These are phyloP conservation scores for Monosporascus cannonballus DNA, from an alignment of 2,329 filamentous ascomycete species.

Conservation along the genomic window DNA sequence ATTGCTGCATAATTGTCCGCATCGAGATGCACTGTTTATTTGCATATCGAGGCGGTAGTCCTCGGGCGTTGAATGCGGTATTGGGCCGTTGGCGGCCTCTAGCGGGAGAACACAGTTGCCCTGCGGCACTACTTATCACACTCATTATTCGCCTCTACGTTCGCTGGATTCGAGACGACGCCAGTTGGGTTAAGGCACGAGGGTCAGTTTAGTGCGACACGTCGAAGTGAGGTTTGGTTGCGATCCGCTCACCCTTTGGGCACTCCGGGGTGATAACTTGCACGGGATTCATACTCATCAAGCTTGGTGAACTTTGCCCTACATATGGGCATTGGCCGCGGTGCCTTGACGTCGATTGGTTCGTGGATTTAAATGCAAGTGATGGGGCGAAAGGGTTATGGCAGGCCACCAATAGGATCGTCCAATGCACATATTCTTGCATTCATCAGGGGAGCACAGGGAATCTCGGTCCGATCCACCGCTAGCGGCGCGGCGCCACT, in stretches of 20 bases:
- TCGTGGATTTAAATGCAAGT: constrained; percentile 15
- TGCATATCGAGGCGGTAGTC: too few species aligned
- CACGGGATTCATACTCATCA: not conserved
- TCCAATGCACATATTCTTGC: constrained; percentile 9
- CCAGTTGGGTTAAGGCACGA: not conserved
- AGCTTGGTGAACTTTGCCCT: constrained; percentile 1
- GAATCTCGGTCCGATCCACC: constrained; percentile 22
- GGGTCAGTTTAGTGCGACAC: not conserved
- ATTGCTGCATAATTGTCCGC: too few species aligned
- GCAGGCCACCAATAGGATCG: constrained; percentile 17
- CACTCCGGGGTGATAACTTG: not conserved
- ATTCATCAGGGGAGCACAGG: constrained; percentile 11
- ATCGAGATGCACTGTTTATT: too few species aligned
- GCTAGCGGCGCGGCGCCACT: not conserved
- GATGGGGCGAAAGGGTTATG: constrained; percentile 2
- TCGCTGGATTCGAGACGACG: not conserved
- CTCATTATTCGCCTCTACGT: not conserved
- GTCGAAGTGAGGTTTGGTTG: not conserved
- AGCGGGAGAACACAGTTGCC: too few species aligned
- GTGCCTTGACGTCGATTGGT: constrained; percentile 13
- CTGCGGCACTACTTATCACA: too few species aligned
- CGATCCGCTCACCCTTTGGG: not conserved
- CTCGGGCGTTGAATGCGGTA: too few species aligned
- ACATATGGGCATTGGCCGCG: constrained; percentile 13
- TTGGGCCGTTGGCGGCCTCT: too few species aligned